Evolutionary conservation across 352 stramenopile species (phyloP), one percentile per base, ranked within the genome.

Genomic region (Pythium chondricola): DNA sequence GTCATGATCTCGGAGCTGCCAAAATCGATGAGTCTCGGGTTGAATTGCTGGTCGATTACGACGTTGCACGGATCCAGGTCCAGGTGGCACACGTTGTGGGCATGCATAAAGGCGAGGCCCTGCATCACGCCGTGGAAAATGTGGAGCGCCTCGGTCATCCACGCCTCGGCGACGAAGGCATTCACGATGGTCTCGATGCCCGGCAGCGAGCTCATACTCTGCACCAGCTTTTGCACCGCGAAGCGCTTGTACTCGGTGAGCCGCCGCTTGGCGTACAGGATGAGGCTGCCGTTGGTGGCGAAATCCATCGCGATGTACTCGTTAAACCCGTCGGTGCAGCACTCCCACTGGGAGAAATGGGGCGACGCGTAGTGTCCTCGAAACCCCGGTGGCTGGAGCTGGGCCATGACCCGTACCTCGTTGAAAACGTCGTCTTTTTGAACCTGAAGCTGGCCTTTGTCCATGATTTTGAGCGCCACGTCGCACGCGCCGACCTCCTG

Each of bases 221-320:
- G 63, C 33, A 84, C 69, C 16, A 83, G 72, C 17, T 56, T 43
- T 49, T 77, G 58, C 20, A 88, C 75, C 0, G 73, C 73, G 27
- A 84, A 82, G 7, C 67, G 63, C 58, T 85, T 85, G 60, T 84
- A 84, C 37, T 90, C 67, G 5, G 74, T 84, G 9, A 90, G 56
- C 10, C 75, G 51, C 0, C 65, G 48, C 61, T 83, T 82, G 17
- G 76, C 68, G 56, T 87, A 90, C 61, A 78, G 66, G 41, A 87
- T 56, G 17, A 90, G 43, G 29, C 63, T 81, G 24, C 76, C 79
- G 29, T 90, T 90, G 22, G 76, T 63, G 0, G 72, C 79, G 44
- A 67, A 84, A 44, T 90, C 79, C 63, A 76, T 88, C 2, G 79
- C 75, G 32, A 90, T 88, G 56, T 90, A 90, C 58, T 90, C 79